A percentile compares a stretch with the other conserved stretches of the same genome.
Evolutionary conservation across 257 asterid genomes (phyloP).

Genomic region (Primulina huaijiensis): DNA sequence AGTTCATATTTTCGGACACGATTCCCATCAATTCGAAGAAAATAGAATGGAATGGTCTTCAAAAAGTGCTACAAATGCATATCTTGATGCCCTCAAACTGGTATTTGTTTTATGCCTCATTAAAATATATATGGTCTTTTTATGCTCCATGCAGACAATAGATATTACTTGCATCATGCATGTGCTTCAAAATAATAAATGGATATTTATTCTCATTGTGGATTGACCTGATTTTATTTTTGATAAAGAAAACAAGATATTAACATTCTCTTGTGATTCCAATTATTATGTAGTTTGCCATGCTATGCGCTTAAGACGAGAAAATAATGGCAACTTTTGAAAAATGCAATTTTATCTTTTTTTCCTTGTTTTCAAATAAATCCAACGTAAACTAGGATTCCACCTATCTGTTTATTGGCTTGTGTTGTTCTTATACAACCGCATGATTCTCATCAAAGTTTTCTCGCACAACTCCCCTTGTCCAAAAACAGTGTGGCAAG

Average conservation of each 20-base stretch:
- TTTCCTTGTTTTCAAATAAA: no score
- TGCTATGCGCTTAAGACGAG: no score
- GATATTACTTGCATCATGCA: background rate
- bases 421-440: background rate
- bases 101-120: slow-evolving; percentile 21
- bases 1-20: slow-evolving; percentile 14
- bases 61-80: slow-evolving; percentile 56
- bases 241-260: background rate
- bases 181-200: background rate
- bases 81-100: slow-evolving; percentile 59
- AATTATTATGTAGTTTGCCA: no score
- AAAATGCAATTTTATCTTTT: background rate
- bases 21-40: background rate
- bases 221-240: background rate
- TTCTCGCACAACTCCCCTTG: background rate
- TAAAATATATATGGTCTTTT: background rate
- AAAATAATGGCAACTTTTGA: background rate
- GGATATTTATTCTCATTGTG: background rate
- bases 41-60: slow-evolving; percentile 62
- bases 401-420: background rate
- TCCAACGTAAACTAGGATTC: background rate
- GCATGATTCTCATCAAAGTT: background rate
- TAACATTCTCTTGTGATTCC: background rate
- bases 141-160: background rate
- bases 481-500: slow-evolving; percentile 33